Evolutionary conservation across 768 basidiomycete genomes (phyloP).

Genomic region (Tulasnella sp.): DNA sequence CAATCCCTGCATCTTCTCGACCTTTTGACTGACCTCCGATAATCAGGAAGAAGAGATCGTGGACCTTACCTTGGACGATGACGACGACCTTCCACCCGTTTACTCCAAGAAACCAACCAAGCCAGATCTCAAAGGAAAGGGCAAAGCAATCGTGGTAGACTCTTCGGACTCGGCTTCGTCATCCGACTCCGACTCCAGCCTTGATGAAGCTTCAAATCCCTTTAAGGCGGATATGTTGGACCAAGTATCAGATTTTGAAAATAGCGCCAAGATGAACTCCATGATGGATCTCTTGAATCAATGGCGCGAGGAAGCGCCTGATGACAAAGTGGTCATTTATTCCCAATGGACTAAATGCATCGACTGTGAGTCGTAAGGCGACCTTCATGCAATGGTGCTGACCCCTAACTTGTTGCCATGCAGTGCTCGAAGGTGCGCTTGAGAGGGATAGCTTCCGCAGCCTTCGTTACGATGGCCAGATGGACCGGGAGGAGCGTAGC

Average conservation of each 20-base stretch:
- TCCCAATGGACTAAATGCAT: conserved; percentile 77
- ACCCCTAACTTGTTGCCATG: background rate
- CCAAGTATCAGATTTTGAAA: conserved; percentile 41
- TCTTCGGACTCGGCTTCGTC: background rate
- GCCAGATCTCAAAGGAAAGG: conserved; percentile 19
- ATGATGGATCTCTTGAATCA: conserved; percentile 24
- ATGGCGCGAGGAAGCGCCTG: conserved; percentile 42
- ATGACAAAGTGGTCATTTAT: conserved; percentile 68
- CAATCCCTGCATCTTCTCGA: too few species aligned
- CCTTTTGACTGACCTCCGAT: background rate
- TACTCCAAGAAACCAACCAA: background rate
- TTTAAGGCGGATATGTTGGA: conserved; percentile 15
- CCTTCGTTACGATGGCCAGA: conserved; percentile 65
- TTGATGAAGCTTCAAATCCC: conserved; percentile 9
- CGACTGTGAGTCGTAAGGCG: conserved; percentile 39
- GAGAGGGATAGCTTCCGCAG: conserved; percentile 54
- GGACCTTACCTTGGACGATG: conserved; percentile 19
- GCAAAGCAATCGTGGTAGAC: background rate
- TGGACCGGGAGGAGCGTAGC: conserved; percentile 54
- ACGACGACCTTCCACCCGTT: conserved; percentile 7
- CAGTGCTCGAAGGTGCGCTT: conserved; percentile 52
- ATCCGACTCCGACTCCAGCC: background rate
- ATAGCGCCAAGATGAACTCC: conserved; percentile 65
- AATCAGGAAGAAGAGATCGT: background rate
- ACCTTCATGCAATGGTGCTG: background rate